phyloP scores from a whole-genome alignment of 176 grass and related monocot genomes.

The Juncus effusus region DNA sequence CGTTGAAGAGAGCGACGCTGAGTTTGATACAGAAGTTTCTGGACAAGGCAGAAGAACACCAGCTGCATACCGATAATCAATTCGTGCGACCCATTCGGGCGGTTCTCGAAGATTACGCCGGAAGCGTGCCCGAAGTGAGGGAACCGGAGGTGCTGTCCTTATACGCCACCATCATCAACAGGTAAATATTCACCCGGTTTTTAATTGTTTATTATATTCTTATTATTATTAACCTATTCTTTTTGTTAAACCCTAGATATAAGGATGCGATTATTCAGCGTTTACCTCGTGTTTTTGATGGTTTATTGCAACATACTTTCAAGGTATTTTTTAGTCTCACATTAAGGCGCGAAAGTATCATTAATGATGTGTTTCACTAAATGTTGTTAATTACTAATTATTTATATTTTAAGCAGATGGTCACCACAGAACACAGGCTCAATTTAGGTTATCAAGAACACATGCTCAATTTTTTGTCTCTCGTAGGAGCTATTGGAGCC shows the following conservation, averaged over 20 bases:
- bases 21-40: slow-evolving; percentile 98
- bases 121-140: slow-evolving; percentile 97
- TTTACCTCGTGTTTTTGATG: slow-evolving; percentile 84
- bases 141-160: slow-evolving; percentile 97
- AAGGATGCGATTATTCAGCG: slow-evolving; percentile 88
- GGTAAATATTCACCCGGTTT: no score
- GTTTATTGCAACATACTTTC: slow-evolving; percentile 94
- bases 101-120: slow-evolving; percentile 87
- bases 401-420: slow-evolving; percentile 61
- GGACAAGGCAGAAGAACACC: slow-evolving; percentile 98
- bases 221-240: neutral
- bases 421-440: no score
- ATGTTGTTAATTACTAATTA: neutral
- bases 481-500: slow-evolving; percentile 89
- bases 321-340: slow-evolving; percentile 56
- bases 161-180: slow-evolving; percentile 97
- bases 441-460: slow-evolving; percentile 99
- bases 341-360: neutral
- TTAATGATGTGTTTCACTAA: neutral
- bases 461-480: slow-evolving; percentile 90
- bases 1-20: slow-evolving; percentile 91
- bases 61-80: slow-evolving; percentile 82
- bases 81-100: slow-evolving; percentile 99
- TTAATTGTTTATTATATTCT: no score
- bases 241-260: slow-evolving; percentile 43